Evolutionary conservation across 164 flowering plant species (phyloP).

Genomic region (Malania oleifera): DNA sequence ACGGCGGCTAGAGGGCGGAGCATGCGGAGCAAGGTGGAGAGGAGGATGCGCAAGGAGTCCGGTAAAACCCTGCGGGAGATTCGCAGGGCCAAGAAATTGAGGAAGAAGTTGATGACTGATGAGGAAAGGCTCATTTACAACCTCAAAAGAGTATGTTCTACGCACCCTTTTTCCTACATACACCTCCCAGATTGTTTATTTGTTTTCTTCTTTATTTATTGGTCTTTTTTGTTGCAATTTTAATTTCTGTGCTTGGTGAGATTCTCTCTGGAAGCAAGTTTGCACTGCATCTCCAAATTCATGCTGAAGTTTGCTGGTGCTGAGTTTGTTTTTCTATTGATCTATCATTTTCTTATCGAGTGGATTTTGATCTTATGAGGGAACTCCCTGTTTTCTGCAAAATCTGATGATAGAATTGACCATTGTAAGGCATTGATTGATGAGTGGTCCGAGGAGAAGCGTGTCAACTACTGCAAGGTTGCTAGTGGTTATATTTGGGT

Average conservation of each 20-base stretch:
- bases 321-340: too few species aligned
- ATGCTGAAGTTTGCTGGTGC: too few species aligned
- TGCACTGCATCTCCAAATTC: too few species aligned
- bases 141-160: conserved; percentile 60
- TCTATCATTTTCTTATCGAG: too few species aligned
- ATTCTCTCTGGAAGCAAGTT: neutral
- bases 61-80: conserved; percentile 66
- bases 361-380: too few species aligned
- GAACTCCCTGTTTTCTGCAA: too few species aligned
- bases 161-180: neutral
- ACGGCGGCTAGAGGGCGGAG: conserved; percentile 42
- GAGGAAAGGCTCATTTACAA: conserved; percentile 81
- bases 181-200: neutral
- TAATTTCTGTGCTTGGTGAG: neutral
- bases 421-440: too few species aligned
- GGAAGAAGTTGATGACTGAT: conserved; percentile 81
- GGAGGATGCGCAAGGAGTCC: conserved; percentile 66
- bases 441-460: too few species aligned
- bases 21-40: conserved; percentile 80
- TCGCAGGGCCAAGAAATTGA: conserved; percentile 56
- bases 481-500: too few species aligned
- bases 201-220: neutral
- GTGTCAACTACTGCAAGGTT: too few species aligned
- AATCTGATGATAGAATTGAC: too few species aligned
- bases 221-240: neutral